These are phyloP conservation scores for Chlorella sp. DNA, from an alignment of 139 green algal species.

Conservation along the genomic window DNA sequence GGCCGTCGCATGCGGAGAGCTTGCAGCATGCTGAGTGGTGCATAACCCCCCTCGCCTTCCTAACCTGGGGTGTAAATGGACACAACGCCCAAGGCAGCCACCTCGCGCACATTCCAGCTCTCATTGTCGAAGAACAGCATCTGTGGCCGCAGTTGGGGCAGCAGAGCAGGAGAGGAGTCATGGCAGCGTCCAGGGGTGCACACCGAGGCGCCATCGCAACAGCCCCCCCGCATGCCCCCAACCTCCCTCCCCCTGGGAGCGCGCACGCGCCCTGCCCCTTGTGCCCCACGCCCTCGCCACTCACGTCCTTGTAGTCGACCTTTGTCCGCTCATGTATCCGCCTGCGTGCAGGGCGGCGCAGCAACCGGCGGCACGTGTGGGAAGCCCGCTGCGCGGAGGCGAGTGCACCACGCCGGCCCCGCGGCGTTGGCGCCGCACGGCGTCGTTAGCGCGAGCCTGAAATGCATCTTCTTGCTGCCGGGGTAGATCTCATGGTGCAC, in stretches of 20 bases:
- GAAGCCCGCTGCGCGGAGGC: background rate
- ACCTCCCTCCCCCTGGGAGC: no score
- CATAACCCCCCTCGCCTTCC: background rate
- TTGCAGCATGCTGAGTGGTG: background rate
- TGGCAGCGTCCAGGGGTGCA: background rate
- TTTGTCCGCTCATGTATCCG: background rate
- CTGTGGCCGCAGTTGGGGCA: background rate
- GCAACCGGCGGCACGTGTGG: background rate
- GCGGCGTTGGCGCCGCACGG: background rate
- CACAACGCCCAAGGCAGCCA: no score
- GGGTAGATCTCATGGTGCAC: conserved; percentile 60
- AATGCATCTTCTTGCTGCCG: conserved; percentile 66
- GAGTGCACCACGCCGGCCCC: background rate
- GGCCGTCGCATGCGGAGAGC: background rate
- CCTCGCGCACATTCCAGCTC: no score
- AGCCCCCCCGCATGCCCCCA: background rate
- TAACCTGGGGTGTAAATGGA: background rate
- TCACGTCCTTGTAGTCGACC: background rate
- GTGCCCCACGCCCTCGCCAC: no score
- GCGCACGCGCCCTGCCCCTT: no score
- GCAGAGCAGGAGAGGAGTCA: background rate
- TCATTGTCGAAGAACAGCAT: conserved; percentile 7
- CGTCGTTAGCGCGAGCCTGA: conserved; percentile 23
- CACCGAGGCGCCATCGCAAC: background rate
- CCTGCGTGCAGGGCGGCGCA: background rate